Evolutionary conservation across 2,329 filamentous ascomycete genomes (phyloP).

Genomic region (Amesomyces nigricolor): DNA sequence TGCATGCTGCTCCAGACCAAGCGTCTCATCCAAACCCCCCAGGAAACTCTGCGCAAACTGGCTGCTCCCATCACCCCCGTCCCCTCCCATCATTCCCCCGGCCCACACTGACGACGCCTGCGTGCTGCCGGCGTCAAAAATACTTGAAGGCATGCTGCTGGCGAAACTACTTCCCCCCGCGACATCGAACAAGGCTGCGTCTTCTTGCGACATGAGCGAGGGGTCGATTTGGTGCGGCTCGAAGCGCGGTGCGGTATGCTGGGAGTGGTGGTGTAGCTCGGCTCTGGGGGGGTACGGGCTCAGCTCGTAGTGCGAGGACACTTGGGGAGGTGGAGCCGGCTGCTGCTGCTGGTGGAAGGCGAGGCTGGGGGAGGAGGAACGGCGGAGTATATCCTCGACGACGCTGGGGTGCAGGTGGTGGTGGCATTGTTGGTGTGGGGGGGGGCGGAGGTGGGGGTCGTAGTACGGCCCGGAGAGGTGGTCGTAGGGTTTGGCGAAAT

Average conservation of each 20-base stretch:
- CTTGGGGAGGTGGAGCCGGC: not conserved
- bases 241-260: conserved; percentile 12
- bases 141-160: conserved; percentile 5
- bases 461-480: conserved; percentile 34
- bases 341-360: conserved; percentile 20
- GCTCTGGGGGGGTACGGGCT: conserved; percentile 10
- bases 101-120: conserved; percentile 19
- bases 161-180: conserved; percentile 5
- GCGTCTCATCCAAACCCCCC: conserved; percentile 27
- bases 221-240: conserved; percentile 29
- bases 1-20: conserved; percentile 23
- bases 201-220: conserved; percentile 25
- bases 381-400: conserved; percentile 32
- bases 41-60: conserved; percentile 24
- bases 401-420: conserved; percentile 22
- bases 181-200: conserved; percentile 20
- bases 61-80: conserved; percentile 16
- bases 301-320: conserved; percentile 19
- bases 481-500: conserved; percentile 33
- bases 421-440: conserved; percentile 9
- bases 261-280: conserved; percentile 4
- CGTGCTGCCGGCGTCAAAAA: conserved; percentile 11
- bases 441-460: conserved; percentile 29
- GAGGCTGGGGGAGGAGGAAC: conserved; percentile 32
- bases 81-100: conserved; percentile 1